Evolutionary conservation across 306 rosid species (phyloP).

Genomic region (Geum urbanum): DNA sequence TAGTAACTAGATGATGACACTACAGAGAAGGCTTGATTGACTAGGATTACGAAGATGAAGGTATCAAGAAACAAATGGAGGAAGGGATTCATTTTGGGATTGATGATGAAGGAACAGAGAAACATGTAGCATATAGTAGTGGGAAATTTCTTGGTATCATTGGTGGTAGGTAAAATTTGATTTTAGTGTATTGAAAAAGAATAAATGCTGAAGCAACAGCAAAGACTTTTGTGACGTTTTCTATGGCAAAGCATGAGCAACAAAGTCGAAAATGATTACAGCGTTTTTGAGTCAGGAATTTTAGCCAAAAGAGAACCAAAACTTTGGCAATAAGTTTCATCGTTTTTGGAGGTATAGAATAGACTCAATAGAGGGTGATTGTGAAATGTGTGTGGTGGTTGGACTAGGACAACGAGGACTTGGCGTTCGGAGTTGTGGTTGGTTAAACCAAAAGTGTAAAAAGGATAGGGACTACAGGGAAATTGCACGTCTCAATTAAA

Average conservation of each 20-base stretch:
- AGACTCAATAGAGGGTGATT: background rate
- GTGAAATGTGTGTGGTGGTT: conserved; percentile 4
- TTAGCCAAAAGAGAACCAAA: background rate
- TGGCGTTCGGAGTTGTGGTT: conserved; percentile 13
- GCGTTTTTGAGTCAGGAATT: background rate
- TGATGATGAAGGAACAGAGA: conserved; percentile 23
- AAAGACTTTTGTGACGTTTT: conserved; percentile 7
- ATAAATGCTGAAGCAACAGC: conserved; percentile 27
- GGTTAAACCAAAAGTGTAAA: conserved; percentile 24
- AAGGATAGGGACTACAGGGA: background rate
- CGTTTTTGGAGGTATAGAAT: background rate
- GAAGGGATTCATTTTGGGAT: conserved; percentile 30
- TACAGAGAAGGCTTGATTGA: conserved; percentile 17
- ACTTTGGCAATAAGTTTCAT: background rate
- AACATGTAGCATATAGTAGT: conserved; percentile 1
- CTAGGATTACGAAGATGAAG: conserved; percentile 28
- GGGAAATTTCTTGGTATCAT: conserved; percentile 30
- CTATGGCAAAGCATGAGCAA: background rate
- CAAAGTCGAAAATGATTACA: background rate
- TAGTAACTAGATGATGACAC: conserved; percentile 38
- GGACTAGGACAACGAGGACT: conserved; percentile 8
- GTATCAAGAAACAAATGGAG: conserved; percentile 17
- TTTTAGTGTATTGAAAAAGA: conserved; percentile 28
- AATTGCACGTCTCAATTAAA: background rate
- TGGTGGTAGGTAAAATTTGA: conserved; percentile 26